Percentiles rank a stretch among this genome's conserved stretches.
These are phyloP conservation scores for Ogataea trehalophila DNA, from an alignment of 805 yeast genomes.

Conservation along the genomic window DNA sequence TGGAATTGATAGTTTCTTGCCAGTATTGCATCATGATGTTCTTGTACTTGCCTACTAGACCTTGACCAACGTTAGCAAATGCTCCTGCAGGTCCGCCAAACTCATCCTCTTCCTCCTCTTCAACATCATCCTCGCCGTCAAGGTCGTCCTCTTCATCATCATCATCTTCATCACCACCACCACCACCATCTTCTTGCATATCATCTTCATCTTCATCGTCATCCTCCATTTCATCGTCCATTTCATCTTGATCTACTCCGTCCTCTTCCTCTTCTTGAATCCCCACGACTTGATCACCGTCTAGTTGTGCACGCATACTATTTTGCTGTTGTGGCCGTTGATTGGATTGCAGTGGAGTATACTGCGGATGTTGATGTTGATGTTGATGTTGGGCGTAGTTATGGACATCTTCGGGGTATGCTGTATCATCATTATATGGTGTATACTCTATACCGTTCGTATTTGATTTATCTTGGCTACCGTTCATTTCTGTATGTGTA, in stretches of 20 bases:
- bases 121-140: conserved; percentile 15
- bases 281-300: background rate
- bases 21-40: conserved; percentile 93
- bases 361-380: no score
- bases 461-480: background rate
- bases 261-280: background rate
- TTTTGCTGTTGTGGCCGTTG: conserved; percentile 1
- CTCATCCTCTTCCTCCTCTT: conserved; percentile 35
- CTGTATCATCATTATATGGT: conserved; percentile 11
- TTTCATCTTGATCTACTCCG: conserved; percentile 1
- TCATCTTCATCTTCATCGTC: conserved; percentile 17
- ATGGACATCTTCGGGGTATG: conserved; percentile 12
- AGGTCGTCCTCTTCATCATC: conserved; percentile 11
- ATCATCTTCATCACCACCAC: conserved; percentile 25
- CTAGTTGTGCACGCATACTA: conserved; percentile 1
- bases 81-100: conserved; percentile 34
- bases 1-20: conserved; percentile 91
- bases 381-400: conserved; percentile 2
- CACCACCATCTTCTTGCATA: conserved; percentile 29
- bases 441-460: conserved; percentile 15
- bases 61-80: conserved; percentile 83
- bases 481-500: background rate
- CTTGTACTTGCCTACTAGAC: conserved; percentile 73
- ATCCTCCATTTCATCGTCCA: conserved; percentile 9
- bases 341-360: background rate